Conservation (phyloP, 2,329 filamentous ascomycete genomes). For the Exophiala mesophila region DNA sequence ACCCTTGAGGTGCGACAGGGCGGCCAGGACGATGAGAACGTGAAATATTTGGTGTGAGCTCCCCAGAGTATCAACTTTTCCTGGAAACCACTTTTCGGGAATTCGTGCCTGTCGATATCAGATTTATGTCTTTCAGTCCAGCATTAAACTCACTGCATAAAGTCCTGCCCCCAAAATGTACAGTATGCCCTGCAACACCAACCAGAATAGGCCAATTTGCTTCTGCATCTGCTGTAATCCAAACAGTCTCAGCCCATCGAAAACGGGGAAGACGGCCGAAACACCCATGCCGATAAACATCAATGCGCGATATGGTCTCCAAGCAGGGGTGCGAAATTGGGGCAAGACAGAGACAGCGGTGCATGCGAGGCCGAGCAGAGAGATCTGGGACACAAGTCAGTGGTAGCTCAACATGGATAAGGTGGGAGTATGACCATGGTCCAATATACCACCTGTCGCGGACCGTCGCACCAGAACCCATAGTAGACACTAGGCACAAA, state of each 20-base stretch:
- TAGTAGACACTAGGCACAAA: slow-evolving; percentile 87
- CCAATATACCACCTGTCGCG: slow-evolving; percentile 67
- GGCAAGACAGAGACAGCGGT: slow-evolving; percentile 72
- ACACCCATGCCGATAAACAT: slow-evolving; percentile 89
- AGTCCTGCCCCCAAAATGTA: slow-evolving; percentile 83
- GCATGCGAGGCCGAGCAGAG: slow-evolving; percentile 69
- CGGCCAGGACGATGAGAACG: slow-evolving; percentile 77
- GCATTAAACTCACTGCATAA: slow-evolving; percentile 64
- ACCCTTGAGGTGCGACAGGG: slow-evolving; percentile 72
- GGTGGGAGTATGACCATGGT: slow-evolving; percentile 51
- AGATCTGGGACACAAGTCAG: slow-evolving; percentile 62
- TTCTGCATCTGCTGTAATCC: slow-evolving; percentile 62
- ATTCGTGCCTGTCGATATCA: slow-evolving; percentile 56
- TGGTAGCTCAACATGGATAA: not conserved
- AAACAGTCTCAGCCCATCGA: slow-evolving; percentile 68
- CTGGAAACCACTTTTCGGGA: slow-evolving; percentile 75
- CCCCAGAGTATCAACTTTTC: slow-evolving; percentile 82
- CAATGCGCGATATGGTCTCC: slow-evolving; percentile 75
- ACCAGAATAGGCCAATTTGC: slow-evolving; percentile 75
- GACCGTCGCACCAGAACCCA: slow-evolving; percentile 68
- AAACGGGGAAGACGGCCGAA: slow-evolving; percentile 74
- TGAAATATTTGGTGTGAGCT: slow-evolving; percentile 97
- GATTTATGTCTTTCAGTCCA: slow-evolving; percentile 14
- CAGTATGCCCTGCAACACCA: slow-evolving; percentile 71
- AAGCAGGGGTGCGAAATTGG: slow-evolving; percentile 74